Base-by-base conservation (phyloP, 2,329 filamentous ascomycete genomes). In the Phaeosphaeria sp. region DNA sequence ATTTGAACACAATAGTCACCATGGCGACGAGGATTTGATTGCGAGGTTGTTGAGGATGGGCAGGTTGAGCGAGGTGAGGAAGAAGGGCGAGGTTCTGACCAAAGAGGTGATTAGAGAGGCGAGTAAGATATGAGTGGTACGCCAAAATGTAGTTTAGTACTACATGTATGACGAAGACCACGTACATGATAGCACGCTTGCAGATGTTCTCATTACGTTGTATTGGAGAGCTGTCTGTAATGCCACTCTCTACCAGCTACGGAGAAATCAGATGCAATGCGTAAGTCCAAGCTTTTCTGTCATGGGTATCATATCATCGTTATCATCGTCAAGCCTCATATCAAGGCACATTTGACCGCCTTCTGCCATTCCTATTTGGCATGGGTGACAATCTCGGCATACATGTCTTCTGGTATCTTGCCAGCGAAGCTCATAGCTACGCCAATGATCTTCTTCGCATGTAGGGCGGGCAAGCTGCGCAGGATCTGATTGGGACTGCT, bases 321-420 rank as follows among this genome's bases (percentile, higher is more conserved):
- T 47, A 17, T 30, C n/a, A 22, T 17, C 22, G 11, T 22, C 22
- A 23, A 46, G 15, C 15, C 11, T 46, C 20, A 46, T 46, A 21
- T n/a, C 20, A 3, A 44, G 18, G 42, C 7, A 22, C 42, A 18
- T 6, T 15, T 18, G 18, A 25, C 13, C 20, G 39, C 33, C 17
- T 10, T 21, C 13, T 18, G 47, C 47, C 30, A 18, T 25, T 84
- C 78, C 46, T 47, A 93, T 70, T 90, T 90, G 6, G 94, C 94
- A 76, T 99, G 95, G 42, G 85, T 84, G 51, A 97, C 89, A 71
- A 99, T 92, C 75, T 97, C 92, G 50, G 90, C 88, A 73, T 97
- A 99, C 48, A 98, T 84, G 65, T 96, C 90, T 61, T 93, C 88
- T 1, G 95, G 94, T 54, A 99, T 93, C 82, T 93, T 95, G 67